Base-by-base conservation (phyloP, 495 filamentous ascomycete genomes). In the Penicillium atrosanguineum region DNA sequence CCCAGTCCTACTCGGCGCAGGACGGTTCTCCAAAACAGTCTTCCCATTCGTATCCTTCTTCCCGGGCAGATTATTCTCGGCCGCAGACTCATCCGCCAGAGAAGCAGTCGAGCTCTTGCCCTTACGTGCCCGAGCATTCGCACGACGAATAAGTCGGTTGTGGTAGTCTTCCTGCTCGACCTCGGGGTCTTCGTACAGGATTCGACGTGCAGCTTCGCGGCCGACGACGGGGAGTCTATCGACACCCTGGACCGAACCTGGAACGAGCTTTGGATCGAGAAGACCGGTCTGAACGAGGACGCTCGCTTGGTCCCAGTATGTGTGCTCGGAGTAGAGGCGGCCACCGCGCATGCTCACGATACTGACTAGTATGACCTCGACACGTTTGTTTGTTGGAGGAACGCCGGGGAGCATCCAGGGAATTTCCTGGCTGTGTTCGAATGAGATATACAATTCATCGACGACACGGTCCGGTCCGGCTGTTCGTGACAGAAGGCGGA, bases 261-360 rank as follows among this genome's bases (percentile, higher is more conserved):
- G 75, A 7, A 83, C 69, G 11, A 80, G 67, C 68, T 75, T 87
- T 57, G 62, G 85, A 77, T 90, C 82, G 36, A 96, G 62, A 43
- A 95, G 63, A 0, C 90, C 90, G 0, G 90, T 69, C 68, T 95
- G 91, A 18, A 86, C 79, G 0, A 96, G 69, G 3, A 93, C 86
- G 15, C 82, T 86, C 1, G 87, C 89, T 65, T 95, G 90, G 62
- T 95, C 91, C 90, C 90, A 96, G 57, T 88, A 86, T 16, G 92
- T 84, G 59, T 93, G 87, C 68, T 96, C 91, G 47, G 88, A 85
- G 62, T 84, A 91, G 4, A 96, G 72, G 45, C 83, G 82, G 5
- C 87, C 87, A 3, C 81, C 89, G 14, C 89, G 77, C 45, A 94
- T 72, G 52, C 85, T 85, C 25, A 94, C 87, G 11, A 95, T 85